Evolutionary conservation across 192 early-diverging fungal species (phyloP), one percentile per base, ranked within the genome.

Genomic region (Gonapodya prolifera): DNA sequence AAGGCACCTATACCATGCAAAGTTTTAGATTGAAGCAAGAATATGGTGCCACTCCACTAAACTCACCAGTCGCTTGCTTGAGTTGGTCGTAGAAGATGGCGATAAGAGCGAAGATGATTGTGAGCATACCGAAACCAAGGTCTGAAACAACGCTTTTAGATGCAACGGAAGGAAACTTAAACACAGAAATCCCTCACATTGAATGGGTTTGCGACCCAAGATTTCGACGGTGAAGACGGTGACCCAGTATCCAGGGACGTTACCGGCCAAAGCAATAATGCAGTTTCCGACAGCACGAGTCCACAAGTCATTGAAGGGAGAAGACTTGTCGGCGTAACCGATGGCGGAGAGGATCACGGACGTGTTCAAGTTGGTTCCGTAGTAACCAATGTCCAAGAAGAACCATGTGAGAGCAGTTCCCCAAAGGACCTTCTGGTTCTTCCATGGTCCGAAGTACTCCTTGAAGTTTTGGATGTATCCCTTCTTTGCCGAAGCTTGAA

Each of bases 171-270:
- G 75, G 35, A 8, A 34, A 34, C 35, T 33, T 30, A 29, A 23
- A 8, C 34, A 34, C 8, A 61, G 23, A 8, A 61, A 61, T 23
- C 23, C 45, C 45, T 61, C 45, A 61, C 45, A 90, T 81, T 97
- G 95, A 76, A 99, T 99, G n/a, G 81, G 82, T 81, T 94, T 96
- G 80, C 97, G 93, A 78, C 97, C 97, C 34, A 93, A 79, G 77
- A 82, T 83, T 76, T 99, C 97, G 35, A 99, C 92, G 29, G 91
- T 84, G 76, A 92, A 92, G 78, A 99, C 95, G 1, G 93, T 85
- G 81, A 99, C 86, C 94, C 93, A 96, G 91, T 98, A 99, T 69
- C 97, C 97, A 34, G 97, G 97, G 2, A 99, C 88, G 33, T 90
- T 90, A 69, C 94, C 94, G 23, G 93, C 85, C 18, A 93, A 76